These are phyloP conservation scores for Ceratorhiza oryzae-sativae DNA, from an alignment of 1,284 basidiomycete genomes.

Conservation along the genomic window DNA sequence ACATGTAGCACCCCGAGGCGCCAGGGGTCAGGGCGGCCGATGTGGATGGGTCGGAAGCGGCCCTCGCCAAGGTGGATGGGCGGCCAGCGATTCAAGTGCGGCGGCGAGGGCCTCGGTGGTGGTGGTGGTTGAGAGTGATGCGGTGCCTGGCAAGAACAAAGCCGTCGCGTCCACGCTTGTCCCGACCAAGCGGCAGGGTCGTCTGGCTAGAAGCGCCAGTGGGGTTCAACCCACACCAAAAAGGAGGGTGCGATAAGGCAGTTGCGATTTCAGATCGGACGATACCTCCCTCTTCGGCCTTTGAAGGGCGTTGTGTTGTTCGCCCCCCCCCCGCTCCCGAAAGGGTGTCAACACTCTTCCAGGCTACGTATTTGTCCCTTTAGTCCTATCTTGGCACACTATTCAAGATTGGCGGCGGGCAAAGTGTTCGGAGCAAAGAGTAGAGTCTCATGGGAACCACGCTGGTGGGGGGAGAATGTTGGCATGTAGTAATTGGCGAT, in stretches of 20 bases:
- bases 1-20: not conserved
- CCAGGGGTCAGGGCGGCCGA: not conserved
- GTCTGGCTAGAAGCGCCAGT: too few relatives aligned
- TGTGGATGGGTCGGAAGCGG: conserved; percentile 3
- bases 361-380: not conserved
- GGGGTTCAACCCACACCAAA: too few relatives aligned
- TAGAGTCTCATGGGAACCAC: not conserved
- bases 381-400: not conserved
- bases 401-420: not conserved
- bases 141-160: not conserved
- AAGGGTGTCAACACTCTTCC: not conserved
- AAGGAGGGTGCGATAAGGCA: too few relatives aligned
- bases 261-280: too few relatives aligned
- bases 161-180: not conserved
- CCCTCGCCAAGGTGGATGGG: not conserved
- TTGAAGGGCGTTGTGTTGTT: not conserved
- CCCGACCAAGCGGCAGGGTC: not conserved
- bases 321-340: too few relatives aligned
- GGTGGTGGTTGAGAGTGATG: too few relatives aligned
- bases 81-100: not conserved
- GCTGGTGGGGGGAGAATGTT: not conserved
- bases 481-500: too few relatives aligned
- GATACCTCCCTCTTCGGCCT: not conserved
- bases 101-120: not conserved
- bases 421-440: not conserved